These are phyloP conservation scores for Sideroxylon spinosum DNA, from an alignment of 179 eudicot species.

Conservation along the genomic window DNA sequence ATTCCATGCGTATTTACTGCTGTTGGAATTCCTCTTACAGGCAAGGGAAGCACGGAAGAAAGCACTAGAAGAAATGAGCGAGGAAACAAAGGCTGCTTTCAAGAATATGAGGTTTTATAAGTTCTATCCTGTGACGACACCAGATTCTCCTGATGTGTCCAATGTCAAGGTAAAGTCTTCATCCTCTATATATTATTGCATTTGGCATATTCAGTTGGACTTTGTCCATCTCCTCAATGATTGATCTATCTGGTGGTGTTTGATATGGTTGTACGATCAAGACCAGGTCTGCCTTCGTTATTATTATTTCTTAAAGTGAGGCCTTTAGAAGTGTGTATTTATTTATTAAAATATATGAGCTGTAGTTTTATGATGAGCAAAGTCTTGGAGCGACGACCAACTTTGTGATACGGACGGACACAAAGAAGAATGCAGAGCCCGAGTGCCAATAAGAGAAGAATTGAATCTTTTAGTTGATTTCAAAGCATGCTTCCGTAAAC, in stretches of 20 bases:
- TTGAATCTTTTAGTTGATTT: background rate
- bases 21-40: slow-evolving; percentile 32
- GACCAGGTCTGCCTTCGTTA: background rate
- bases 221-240: background rate
- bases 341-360: background rate
- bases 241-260: background rate
- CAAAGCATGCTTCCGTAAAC: background rate
- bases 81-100: slow-evolving; percentile 64
- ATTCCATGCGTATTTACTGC: background rate
- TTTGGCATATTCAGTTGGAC: background rate
- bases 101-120: slow-evolving; percentile 72
- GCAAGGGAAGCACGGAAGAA: slow-evolving; percentile 83
- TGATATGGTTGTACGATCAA: background rate
- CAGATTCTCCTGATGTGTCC: slow-evolving; percentile 83
- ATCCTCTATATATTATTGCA: background rate
- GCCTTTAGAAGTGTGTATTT: background rate
- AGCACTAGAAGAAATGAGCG: slow-evolving; percentile 73
- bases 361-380: background rate
- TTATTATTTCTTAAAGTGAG: background rate
- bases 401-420: no score
- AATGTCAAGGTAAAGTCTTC: slow-evolving; percentile 61
- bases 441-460: no score
- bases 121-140: slow-evolving; percentile 74
- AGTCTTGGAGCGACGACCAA: background rate
- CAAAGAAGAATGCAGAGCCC: no score